Evolutionary conservation across 768 basidiomycete species (phyloP), one percentile per base, ranked within the genome.

Genomic region (Suillus bovinus): DNA sequence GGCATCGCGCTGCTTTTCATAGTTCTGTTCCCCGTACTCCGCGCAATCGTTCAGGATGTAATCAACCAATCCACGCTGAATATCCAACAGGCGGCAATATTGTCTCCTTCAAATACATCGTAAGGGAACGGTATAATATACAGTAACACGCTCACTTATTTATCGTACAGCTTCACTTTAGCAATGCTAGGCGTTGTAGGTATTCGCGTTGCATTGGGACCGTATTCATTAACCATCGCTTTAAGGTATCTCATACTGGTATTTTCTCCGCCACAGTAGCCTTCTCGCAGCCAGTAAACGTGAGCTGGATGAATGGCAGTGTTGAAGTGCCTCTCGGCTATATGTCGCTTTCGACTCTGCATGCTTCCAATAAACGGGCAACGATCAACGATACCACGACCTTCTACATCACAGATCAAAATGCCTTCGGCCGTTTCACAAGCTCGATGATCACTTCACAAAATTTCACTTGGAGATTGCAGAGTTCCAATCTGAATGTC

Each of bases 401-500:
- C 1, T 90, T 91, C 72, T 74, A 72, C 22, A 88, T 91, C 68
- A 71, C 71, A 2, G 79, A 91, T 67, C 73, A 82, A 68, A 72
- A 70, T 34, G 84, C 84, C 13, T 91, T 91, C 66, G 84, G 83
- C 61, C 78, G 77, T 24, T 91, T 91, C 72, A 81, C 88, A 2
- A 75, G 75, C 46, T 74, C 78, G 36, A 78, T 92, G 80, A 90
- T 91, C 70, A 91, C 87, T 0, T 80, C 83, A 52, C 76, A 77
- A 52, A 85, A 80, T 61, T 91, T 91, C 67, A 89, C 85, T 1
- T 92, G 90, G 89, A 78, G 80, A 60, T 73, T 92, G 46, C 68
- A 76, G 20, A 87, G 82, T 61, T 70, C 81, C n/a, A 80, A 81
- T 64, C 78, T 91, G 42, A 77, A 77, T 8, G 88, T 89, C 13